Percentiles rank a stretch among this genome's conserved stretches.
Conservation (phyloP, 768 basidiomycete species). For the Tulasnella sp. region DNA sequence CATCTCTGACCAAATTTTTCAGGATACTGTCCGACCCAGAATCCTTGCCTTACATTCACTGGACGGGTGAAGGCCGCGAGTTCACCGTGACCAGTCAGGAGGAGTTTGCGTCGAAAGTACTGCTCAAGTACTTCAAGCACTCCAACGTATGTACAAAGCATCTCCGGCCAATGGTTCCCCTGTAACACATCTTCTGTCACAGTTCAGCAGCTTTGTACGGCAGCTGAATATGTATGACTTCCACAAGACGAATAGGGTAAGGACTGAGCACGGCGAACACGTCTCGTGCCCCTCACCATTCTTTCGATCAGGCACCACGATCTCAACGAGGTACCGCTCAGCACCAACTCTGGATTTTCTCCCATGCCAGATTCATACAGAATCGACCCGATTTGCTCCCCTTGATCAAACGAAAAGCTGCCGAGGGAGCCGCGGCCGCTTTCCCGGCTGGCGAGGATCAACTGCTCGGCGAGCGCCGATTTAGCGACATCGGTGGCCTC, state of each 20-base stretch:
- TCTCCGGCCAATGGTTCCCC: background rate
- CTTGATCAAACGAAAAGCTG: constrained; percentile 75
- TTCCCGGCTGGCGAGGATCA: background rate
- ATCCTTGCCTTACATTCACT: background rate
- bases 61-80: background rate
- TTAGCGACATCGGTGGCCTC: background rate
- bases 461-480: background rate
- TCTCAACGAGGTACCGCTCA: constrained; percentile 56
- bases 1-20: background rate
- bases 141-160: background rate
- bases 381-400: constrained; percentile 71
- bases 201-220: constrained; percentile 92
- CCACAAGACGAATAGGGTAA: constrained; percentile 36
- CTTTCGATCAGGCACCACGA: constrained; percentile 52
- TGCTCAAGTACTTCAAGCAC: constrained; percentile 4
- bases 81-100: background rate
- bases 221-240: constrained; percentile 97
- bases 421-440: constrained; percentile 32
- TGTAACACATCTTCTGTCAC: background rate
- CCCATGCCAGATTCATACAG: constrained; percentile 74
- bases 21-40: constrained; percentile 4
- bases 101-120: background rate
- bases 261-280: background rate
- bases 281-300: background rate
- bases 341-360: constrained; percentile 83